A percentile compares a stretch with the other conserved stretches of the same genome.
Evolutionary conservation across 2,329 filamentous ascomycete genomes (phyloP).

Genomic region (Pestalotiopsis sp.): DNA sequence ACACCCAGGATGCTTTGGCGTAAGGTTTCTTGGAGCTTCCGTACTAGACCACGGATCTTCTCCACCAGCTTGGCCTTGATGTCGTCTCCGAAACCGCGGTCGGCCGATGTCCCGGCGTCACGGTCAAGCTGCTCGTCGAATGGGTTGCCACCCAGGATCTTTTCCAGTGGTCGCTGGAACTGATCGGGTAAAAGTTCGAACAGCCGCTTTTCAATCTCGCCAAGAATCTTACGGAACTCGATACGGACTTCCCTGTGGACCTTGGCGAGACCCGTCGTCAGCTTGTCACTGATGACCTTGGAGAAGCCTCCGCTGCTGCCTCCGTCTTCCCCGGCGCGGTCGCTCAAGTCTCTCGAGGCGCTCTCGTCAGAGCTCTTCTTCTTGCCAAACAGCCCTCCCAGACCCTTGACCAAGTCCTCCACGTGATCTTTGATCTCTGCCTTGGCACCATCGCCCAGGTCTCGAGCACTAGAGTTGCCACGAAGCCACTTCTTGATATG

Average conservation of each 20-base stretch:
- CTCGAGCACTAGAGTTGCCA: conserved; percentile 43
- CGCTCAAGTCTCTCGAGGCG: conserved; percentile 32
- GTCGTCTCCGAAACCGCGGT: conserved; percentile 44
- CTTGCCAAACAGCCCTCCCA: conserved; percentile 43
- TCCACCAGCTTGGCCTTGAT: conserved; percentile 45
- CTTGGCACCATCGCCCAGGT: conserved; percentile 45
- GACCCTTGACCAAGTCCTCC: conserved; percentile 45
- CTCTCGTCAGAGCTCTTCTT: conserved; percentile 38
- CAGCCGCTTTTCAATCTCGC: conserved; percentile 46
- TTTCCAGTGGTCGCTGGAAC: conserved; percentile 46
- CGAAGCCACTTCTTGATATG: conserved; percentile 49
- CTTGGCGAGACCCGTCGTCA: conserved; percentile 45
- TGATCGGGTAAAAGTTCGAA: conserved; percentile 47
- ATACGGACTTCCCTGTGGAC: conserved; percentile 49
- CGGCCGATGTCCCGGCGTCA: conserved; percentile 31
- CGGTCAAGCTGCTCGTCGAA: conserved; percentile 46
- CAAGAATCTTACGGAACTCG: conserved; percentile 48
- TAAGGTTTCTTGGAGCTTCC: conserved; percentile 48
- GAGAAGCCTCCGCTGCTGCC: conserved; percentile 41
- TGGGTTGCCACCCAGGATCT: conserved; percentile 49
- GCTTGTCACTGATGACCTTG: conserved; percentile 48
- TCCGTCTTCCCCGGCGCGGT: conserved; percentile 27
- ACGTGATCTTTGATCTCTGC: conserved; percentile 47
- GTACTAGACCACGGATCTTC: conserved; percentile 46
- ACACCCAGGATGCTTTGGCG: conserved; percentile 47